Percentiles rank a stretch among this genome's conserved stretches.
phyloP scores from a whole-genome alignment of 2,329 filamentous ascomycete genomes.

The Nemania sp. region DNA sequence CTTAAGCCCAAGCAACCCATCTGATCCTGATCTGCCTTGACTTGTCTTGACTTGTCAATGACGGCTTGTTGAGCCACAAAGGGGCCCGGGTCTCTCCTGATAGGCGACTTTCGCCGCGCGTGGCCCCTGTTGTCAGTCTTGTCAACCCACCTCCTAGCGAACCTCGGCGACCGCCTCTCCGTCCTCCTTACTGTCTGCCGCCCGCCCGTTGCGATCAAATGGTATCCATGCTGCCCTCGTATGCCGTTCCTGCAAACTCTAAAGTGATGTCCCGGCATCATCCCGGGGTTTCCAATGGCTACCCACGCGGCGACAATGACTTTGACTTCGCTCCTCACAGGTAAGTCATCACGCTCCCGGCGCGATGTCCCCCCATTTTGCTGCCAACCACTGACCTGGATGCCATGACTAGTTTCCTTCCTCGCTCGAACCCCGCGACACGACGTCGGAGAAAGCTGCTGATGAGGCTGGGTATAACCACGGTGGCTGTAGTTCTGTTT shows the following conservation, averaged over 20 bases:
- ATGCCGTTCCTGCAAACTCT: conserved; percentile 55
- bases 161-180: neutral
- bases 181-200: conserved; percentile 9
- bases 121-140: conserved; percentile 20
- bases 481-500: conserved; percentile 66
- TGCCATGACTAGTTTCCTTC: conserved; percentile 73
- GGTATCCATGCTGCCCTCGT: conserved; percentile 68
- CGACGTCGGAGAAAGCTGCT: conserved; percentile 76
- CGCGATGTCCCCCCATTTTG: neutral
- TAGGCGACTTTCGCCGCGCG: conserved; percentile 26
- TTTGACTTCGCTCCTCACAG: conserved; percentile 90
- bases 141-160: neutral
- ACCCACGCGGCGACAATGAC: conserved; percentile 68
- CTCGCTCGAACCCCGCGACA: conserved; percentile 72
- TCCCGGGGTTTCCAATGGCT: conserved; percentile 80
- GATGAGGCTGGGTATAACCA: conserved; percentile 65
- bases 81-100: conserved; percentile 27
- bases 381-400: conserved; percentile 18
- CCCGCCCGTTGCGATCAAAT: conserved; percentile 46
- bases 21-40: neutral
- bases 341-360: conserved; percentile 58
- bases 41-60: conserved; percentile 22
- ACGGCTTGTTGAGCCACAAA: conserved; percentile 26
- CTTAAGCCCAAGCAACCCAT: neutral
- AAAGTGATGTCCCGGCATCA: conserved; percentile 88